Base-by-base conservation (phyloP, 2,329 filamentous ascomycete species). In the Claviceps paspali region DNA sequence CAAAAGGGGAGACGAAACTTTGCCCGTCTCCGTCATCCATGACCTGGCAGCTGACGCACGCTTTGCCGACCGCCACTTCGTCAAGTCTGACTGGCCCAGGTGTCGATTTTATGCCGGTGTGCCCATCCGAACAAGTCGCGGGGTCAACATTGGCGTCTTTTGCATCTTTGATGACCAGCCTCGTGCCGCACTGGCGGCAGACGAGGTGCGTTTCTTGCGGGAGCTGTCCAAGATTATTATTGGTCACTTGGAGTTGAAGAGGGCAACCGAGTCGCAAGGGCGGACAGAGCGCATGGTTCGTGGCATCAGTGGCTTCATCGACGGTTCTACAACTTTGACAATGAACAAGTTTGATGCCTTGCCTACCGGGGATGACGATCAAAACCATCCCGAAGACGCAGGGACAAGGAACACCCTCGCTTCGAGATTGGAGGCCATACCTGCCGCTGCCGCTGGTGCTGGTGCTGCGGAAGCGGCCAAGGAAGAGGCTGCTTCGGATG, bases 61-160 rank as follows among this genome's bases (percentile, higher is more conserved):
- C 4, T 57, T 54, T 37, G 39, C 40, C 12, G 22, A 41, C 15
- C 42, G 45, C 12, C 36, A 43, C 1, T 48, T 46, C 11, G 43
- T 49, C 8, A 36, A 38, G 4, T 35, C 34, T 2, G 40, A 44
- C 14, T 44, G 49, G 0, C 37, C 43, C 1, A 41, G 44, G 10
- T 26, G 19, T 21, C 47, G 49, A 1, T 60, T 60, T 39, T 60
- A 57, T 30, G 52, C 54, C 0, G 55, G 49, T 4, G 54, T 58
- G 0, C 56, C 57, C 5, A 57, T 60, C n/a, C 49, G 52, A 0
- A 52, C 50, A 0, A 48, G 44, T 3, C 40, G 46, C 4, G 55
- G 53, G 12, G 49, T 58, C 42, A 55, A 56, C 38, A 60, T 60
- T 15, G 57, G 57, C 8, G 55, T 56, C 1, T 52, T 52, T 8